Conservation (phyloP, 805 yeast species). For the Hemisphaericaspora nanyangensis region DNA sequence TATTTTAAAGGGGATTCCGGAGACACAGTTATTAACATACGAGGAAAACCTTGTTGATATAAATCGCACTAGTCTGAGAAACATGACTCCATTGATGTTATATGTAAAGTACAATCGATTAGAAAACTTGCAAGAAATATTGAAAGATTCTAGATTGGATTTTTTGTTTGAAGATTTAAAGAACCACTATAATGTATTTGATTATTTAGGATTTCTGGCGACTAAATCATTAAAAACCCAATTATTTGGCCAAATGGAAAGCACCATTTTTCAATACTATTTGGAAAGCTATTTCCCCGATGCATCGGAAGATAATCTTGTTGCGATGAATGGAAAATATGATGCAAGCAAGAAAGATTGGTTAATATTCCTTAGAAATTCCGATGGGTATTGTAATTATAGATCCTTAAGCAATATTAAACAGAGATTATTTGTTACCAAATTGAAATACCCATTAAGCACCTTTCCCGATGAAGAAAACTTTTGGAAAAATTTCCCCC, state of each 20-base stretch:
- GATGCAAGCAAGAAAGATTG: constrained; percentile 30
- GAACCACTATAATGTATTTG: constrained; percentile 33
- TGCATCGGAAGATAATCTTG: constrained; percentile 6
- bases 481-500: constrained; percentile 24
- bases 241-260: constrained; percentile 22
- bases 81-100: constrained; percentile 66
- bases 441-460: constrained; percentile 17
- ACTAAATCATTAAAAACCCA: constrained; percentile 18
- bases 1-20: constrained; percentile 46
- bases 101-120: constrained; percentile 66
- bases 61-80: constrained; percentile 57
- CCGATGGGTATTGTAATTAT: constrained; percentile 9
- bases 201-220: constrained; percentile 32
- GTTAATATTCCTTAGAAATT: constrained; percentile 22
- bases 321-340: constrained; percentile 33
- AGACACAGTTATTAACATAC: constrained; percentile 20
- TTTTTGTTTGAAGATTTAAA: constrained; percentile 32
- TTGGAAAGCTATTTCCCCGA: constrained; percentile 20
- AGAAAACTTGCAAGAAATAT: constrained; percentile 51
- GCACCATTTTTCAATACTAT: constrained; percentile 15
- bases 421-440: constrained; percentile 21
- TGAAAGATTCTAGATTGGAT: constrained; percentile 45
- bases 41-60: constrained; percentile 33
- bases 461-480: constrained; percentile 18
- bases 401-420: constrained; percentile 16